Evolutionary conservation across 441 rosid genomes (phyloP), one percentile per base, ranked within the genome.

Genomic region (Erodium texanum): DNA sequence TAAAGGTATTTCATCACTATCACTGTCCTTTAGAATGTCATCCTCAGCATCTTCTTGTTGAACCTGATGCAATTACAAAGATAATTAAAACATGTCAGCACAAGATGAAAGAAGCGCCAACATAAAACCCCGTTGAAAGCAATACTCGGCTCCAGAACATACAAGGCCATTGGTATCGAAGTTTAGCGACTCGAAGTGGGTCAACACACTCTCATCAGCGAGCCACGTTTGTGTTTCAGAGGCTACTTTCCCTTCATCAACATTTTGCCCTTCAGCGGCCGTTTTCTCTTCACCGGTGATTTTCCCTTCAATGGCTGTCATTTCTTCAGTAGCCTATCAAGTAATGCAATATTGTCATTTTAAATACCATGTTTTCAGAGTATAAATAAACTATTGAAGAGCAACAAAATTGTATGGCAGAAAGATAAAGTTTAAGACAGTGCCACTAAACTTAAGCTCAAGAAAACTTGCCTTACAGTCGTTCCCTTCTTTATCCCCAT

Each of bases 1-100:
- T 36, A 92, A 82, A 75, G 98, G 93, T 70, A 83, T 76, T 72
- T 92, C 99, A 73, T 82, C n/a, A n/a, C n/a, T 83, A 56, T 90
- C 94, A 64, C 76, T 78, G 62, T 83, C 97, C 71, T 81, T 77
- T 67, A 75, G 68, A 80, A 66, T 82, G 74, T 77, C 87, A 64
- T 85, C 82, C 65, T 82, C 85, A 24, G 79, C 73, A 67, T 61
- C 54, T 74, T 82, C 83, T 38, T 83, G 69, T 65, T 69, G 77
- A 76, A 74, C 85, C 99, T 89, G 85, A 81, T 73, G 56, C 61
- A 24, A 70, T 23, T 43, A 64, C 66, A 69, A 29, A 66, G 69
- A 64, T 22, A 34, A 56, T 24, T 23, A 76, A 15, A 69, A 71
- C 24, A 7, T 6, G 65, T 81, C 66, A 75, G 70, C 68, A 56